Conservation (phyloP, 306 rosid species). For the Astragalus glycyphyllos region DNA sequence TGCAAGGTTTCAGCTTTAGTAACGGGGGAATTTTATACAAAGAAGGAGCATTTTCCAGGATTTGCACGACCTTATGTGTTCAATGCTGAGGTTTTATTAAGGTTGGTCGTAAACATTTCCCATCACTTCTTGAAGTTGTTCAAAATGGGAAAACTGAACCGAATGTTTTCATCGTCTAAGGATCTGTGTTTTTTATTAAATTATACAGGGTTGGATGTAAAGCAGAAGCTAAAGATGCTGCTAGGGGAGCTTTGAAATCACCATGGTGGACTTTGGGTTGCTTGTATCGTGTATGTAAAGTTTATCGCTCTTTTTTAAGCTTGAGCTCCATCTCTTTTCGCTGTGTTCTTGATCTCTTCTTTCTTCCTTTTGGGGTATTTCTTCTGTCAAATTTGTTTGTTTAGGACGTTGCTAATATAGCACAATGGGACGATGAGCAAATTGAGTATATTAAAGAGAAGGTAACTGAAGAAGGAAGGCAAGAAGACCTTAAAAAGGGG, state of each 20-base stretch:
- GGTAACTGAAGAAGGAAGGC: slow-evolving; percentile 89
- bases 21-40: slow-evolving; percentile 91
- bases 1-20: slow-evolving; percentile 90
- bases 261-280: slow-evolving; percentile 99
- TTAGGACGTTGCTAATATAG: slow-evolving; percentile 87
- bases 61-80: slow-evolving; percentile 92
- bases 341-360: slow-evolving; percentile 1
- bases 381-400: slow-evolving; percentile 33
- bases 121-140: slow-evolving; percentile 25
- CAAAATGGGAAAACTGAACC: slow-evolving; percentile 26
- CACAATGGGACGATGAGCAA: slow-evolving; percentile 97
- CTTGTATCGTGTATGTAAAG: slow-evolving; percentile 60
- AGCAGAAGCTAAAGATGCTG: slow-evolving; percentile 91
- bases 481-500: slow-evolving; percentile 82
- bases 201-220: slow-evolving; percentile 77
- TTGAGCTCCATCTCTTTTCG: slow-evolving; percentile 1
- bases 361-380: neutral
- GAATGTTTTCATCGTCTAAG: slow-evolving; percentile 39
- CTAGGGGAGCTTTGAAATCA: slow-evolving; percentile 88
- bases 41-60: slow-evolving; percentile 95
- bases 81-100: slow-evolving; percentile 88
- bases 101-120: slow-evolving; percentile 56
- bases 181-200: neutral
- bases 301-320: slow-evolving; percentile 23
- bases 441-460: slow-evolving; percentile 88